Base-by-base conservation (phyloP, 352 stramenopile species). In the Globisporangium paroecandrum region DNA sequence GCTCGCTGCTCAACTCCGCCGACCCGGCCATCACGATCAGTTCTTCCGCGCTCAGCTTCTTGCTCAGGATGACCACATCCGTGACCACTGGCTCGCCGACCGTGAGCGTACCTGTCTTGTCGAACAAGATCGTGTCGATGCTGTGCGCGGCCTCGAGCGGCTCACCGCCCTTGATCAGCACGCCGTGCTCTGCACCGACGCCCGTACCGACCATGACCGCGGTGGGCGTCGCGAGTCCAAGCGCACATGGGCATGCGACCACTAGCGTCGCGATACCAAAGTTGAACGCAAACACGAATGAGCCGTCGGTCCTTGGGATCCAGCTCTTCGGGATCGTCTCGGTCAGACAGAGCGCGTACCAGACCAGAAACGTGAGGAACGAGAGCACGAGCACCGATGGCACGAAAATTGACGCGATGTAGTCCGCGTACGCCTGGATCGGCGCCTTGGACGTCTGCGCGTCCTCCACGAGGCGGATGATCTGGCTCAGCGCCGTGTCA, bases 31-130 rank as follows among this genome's bases (percentile, higher is more conserved):
- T 69, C 69, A 87, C 90, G 64, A 97, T 91, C 1, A 97, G 68
- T 64, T 89, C 75, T 57, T 94, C 88, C 46, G 98, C 92, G 47
- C 75, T 85, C 41, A 90, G 59, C 53, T 84, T 86, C 68, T 86
- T 93, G 57, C 63, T 91, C 58, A 93, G 74, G 29, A 97, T 81
- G 18, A 97, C 78, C 41, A 97, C 83, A 65, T 97, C 80, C 47
- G 84, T 93, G 55, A 98, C 90, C 8, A 86, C 79, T 6, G 96
- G 96, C 54, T 94, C 84, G 8, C 97, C 97, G 20, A 93, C 83
- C 1, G 97, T 99, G 13, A 99, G 73, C n/a, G 98, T 99, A 3
- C 98, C 98, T 0, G 98, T 99, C 83, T 99, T 99, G 82, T 99
- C 98, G 75, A 99, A 99, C 25, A 99, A 74, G 62, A 99, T 95